Evolutionary conservation across 208 protist genomes (phyloP).

Genomic region (Acanthamoeba royreba): DNA sequence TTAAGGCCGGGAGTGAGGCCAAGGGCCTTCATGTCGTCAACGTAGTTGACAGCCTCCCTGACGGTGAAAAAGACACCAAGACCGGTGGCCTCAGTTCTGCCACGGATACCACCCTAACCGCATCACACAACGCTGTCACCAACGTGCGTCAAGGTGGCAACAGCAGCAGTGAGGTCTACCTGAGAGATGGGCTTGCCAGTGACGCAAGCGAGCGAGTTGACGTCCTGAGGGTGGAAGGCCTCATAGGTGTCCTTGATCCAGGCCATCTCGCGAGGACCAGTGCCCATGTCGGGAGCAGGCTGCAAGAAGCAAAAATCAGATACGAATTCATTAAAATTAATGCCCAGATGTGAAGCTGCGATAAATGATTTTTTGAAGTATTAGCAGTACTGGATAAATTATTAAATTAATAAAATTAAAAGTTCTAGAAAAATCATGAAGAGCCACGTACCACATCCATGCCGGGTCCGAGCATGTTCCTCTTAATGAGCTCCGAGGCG

Average conservation of each 20-base stretch:
- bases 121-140: too few species aligned
- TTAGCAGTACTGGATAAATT: too few species aligned
- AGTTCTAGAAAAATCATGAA: not conserved
- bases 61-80: constrained; percentile 82
- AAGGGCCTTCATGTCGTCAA: constrained; percentile 67
- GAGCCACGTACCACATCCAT: constrained; percentile 65
- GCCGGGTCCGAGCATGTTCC: constrained; percentile 76
- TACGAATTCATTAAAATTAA: not conserved
- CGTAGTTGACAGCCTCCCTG: constrained; percentile 57
- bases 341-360: too few species aligned
- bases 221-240: constrained; percentile 67
- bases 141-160: constrained; percentile 36
- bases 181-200: constrained; percentile 81
- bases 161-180: too few species aligned
- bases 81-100: constrained; percentile 76
- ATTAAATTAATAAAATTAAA: not conserved
- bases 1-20: constrained; percentile 76
- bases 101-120: constrained; percentile 81
- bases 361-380: too few species aligned
- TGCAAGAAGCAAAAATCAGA: not conserved
- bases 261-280: constrained; percentile 82
- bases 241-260: constrained; percentile 85
- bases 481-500: constrained; percentile 80
- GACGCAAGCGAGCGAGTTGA: constrained; percentile 79
- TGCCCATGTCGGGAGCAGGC: constrained; percentile 84